Percentiles rank a stretch among this genome's conserved stretches.
phyloP scores from a whole-genome alignment of 179 eudicot species.

The Monotropa hypopitys region DNA sequence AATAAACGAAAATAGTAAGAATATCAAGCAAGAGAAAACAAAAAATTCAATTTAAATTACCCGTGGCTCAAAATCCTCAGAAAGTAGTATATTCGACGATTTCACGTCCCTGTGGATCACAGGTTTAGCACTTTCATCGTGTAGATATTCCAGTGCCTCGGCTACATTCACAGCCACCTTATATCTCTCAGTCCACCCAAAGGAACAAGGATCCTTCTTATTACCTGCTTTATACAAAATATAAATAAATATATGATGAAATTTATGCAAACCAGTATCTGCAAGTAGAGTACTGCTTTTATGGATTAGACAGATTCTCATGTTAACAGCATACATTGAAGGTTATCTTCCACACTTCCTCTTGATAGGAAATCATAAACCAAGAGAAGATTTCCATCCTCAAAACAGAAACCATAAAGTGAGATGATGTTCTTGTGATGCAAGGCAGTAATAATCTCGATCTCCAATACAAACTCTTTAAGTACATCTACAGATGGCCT shows the following conservation, averaged over 20 bases:
- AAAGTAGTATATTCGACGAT: constrained; percentile 75
- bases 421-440: constrained; percentile 69
- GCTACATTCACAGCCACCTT: constrained; percentile 84
- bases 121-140: constrained; percentile 27
- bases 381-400: constrained; percentile 49
- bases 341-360: constrained; percentile 87
- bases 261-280: background rate
- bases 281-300: background rate
- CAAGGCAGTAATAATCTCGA: constrained; percentile 61
- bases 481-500: constrained; percentile 46
- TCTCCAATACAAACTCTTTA: constrained; percentile 59
- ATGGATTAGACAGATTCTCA: background rate
- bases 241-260: background rate
- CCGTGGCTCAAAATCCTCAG: constrained; percentile 80
- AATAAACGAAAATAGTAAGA: background rate
- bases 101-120: constrained; percentile 87
- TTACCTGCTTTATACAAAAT: constrained; percentile 27
- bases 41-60: constrained; percentile 17
- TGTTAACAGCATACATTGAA: constrained; percentile 44
- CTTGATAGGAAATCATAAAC: constrained; percentile 70
- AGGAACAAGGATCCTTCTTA: constrained; percentile 26
- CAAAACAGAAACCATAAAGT: constrained; percentile 69
- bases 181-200: constrained; percentile 69
- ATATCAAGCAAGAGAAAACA: background rate
- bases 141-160: constrained; percentile 68